Conservation (phyloP, 2,329 filamentous ascomycete genomes). For the Fusarium sp. region DNA sequence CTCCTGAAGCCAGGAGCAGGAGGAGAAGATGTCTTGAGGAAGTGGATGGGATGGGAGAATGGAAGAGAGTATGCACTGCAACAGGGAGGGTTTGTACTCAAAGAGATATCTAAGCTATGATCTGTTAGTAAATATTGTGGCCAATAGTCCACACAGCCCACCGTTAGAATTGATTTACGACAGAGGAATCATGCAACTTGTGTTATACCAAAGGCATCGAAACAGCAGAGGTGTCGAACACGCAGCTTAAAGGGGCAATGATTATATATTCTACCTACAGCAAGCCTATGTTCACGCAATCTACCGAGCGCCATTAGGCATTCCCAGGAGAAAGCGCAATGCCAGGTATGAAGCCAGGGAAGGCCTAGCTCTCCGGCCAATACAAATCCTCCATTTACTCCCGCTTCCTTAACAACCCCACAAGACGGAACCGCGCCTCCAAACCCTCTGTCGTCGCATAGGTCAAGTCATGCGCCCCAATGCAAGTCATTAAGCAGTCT, state of each 20-base stretch:
- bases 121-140: neutral
- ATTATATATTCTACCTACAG: conserved; percentile 46
- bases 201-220: neutral
- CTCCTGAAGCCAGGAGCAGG: conserved; percentile 74
- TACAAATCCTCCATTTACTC: conserved; percentile 23
- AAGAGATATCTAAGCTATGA: conserved; percentile 49
- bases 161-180: neutral
- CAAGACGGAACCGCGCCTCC: conserved; percentile 10
- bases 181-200: neutral
- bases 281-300: conserved; percentile 29
- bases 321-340: conserved; percentile 21
- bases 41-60: conserved; percentile 82
- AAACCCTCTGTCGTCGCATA: conserved; percentile 7
- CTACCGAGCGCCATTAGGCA: conserved; percentile 5
- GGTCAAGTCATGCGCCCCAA: conserved; percentile 30
- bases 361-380: conserved; percentile 13
- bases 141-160: neutral
- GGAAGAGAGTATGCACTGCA: conserved; percentile 77
- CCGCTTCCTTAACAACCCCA: conserved; percentile 20
- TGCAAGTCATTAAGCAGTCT: conserved; percentile 49
- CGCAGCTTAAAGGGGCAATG: conserved; percentile 16
- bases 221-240: neutral
- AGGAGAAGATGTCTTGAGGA: conserved; percentile 73
- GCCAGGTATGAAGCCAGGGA: conserved; percentile 22
- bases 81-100: conserved; percentile 69